Percentiles rank a stretch among this genome's conserved stretches.
Evolutionary conservation across 1,284 basidiomycete genomes (phyloP).

Genomic region (Melampsora americana): DNA sequence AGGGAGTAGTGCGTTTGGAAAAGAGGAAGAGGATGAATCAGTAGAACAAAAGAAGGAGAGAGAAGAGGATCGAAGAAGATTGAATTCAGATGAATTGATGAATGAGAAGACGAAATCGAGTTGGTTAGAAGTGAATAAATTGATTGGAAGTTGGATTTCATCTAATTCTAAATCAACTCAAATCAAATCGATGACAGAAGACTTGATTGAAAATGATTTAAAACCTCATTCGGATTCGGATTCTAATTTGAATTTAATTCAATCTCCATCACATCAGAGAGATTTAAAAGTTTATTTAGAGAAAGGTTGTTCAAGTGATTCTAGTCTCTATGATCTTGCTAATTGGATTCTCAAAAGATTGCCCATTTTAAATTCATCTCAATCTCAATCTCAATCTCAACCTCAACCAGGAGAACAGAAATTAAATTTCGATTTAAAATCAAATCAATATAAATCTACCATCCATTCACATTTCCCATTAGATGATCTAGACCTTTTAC

Average conservation of each 20-base stretch:
- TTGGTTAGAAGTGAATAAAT: slow-evolving; percentile 38
- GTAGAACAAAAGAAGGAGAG: slow-evolving; percentile 32
- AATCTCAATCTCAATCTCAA: background rate
- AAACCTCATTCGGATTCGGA: background rate
- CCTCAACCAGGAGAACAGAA: too few relatives aligned
- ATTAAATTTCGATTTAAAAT: too few relatives aligned
- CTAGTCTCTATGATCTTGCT: slow-evolving; percentile 5
- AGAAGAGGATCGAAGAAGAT: background rate
- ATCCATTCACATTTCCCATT: slow-evolving; percentile 27
- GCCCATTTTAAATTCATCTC: background rate
- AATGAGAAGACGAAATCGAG: slow-evolving; percentile 8
- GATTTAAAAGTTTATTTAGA: background rate
- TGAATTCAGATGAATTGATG: background rate
- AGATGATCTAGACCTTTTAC: slow-evolving; percentile 16
- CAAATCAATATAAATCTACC: background rate
- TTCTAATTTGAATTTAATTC: background rate
- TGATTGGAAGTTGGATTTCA: slow-evolving; percentile 33
- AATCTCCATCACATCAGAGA: background rate
- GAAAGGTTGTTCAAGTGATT: background rate
- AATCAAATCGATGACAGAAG: background rate
- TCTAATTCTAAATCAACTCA: background rate
- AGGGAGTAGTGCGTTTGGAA: slow-evolving; percentile 63
- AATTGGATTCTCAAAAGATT: slow-evolving; percentile 35
- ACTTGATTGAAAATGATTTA: background rate
- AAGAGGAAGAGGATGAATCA: slow-evolving; percentile 28